Conservation (phyloP, 148 eudicot genomes). For the Salicornia ramosissima region DNA sequence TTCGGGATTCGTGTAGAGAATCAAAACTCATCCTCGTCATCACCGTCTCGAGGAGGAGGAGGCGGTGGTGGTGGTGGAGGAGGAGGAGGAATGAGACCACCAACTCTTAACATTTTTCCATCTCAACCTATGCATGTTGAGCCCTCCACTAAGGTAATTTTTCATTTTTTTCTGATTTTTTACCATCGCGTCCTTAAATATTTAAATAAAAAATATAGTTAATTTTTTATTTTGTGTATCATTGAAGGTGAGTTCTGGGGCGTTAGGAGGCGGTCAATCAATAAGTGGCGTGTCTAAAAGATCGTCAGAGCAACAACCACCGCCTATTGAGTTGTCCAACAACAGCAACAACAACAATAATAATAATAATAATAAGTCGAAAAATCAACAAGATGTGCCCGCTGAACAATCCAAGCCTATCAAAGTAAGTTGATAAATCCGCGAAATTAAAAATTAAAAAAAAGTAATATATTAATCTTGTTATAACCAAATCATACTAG, state of each 20-base stretch:
- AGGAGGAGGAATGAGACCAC: conserved; percentile 70
- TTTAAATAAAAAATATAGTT: not conserved
- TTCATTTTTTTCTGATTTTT: not conserved
- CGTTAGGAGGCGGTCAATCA: conserved; percentile 15
- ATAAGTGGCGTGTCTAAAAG: conserved; percentile 23
- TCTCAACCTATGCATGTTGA: conserved; percentile 96
- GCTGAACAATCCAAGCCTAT: conserved; percentile 52
- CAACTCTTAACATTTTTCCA: conserved; percentile 90
- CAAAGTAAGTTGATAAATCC: conserved; percentile 49
- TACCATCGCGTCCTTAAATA: not conserved
- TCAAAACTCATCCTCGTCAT: conserved; percentile 19
- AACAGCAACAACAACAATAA: conserved; percentile 28
- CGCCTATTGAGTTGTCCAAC: conserved; percentile 49
- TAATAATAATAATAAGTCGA: conserved; percentile 11
- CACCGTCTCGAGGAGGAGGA: conserved; percentile 5
- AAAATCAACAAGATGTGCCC: conserved; percentile 21
- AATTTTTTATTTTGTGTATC: not conserved
- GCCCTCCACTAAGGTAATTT: conserved; percentile 54
- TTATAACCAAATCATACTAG: not conserved
- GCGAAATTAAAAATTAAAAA: no score
- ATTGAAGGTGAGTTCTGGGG: conserved; percentile 6
- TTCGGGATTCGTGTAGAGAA: conserved; percentile 15
- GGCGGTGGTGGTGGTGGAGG: conserved; percentile 6
- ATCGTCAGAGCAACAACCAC: conserved; percentile 24
- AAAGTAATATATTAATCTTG: not conserved